Base-by-base conservation (phyloP, 2,329 filamentous ascomycete genomes). In the Diplocarpon rosae region DNA sequence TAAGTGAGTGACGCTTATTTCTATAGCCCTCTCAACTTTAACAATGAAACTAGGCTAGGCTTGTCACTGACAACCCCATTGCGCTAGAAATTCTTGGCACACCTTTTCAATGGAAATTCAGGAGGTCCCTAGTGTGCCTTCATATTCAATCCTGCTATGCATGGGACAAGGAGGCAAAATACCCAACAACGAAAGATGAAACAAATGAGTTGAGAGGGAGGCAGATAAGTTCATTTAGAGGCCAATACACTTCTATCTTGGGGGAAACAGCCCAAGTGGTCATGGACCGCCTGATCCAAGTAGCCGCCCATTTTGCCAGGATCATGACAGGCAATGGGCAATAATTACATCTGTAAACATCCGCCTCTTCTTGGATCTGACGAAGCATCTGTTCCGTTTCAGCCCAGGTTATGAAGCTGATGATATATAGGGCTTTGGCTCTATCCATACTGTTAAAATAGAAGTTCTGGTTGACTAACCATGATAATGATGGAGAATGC, bases 311-410 rank as follows among this genome's bases (percentile, higher is more conserved):
- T 17, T 11, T 40, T 6, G 43, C 43, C 0, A 31, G 42, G 1
- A 35, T 45, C n/a, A 45, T 45, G 43, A 45, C 43, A 2, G 37
- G 43, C 1, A 45, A 45, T n/a, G n/a, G n/a, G n/a, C n/a, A n/a
- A n/a, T n/a, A n/a, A n/a, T n/a, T n/a, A n/a, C n/a, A n/a, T n/a
- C n/a, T 5, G 39, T 37, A 2, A 37, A 45, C 12, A 45, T 37
- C 17, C 36, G 37, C 2, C 39, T 39, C 8, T 45, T 39, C 31
- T 45, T 36, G 42, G 37, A 29, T 6, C 20, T 45, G 14, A 45
- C 36, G 7, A 45, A 24, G 24, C 36, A 45, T 30, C 39, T 45
- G 6, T 45, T 39, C 16, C n/a, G 42, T 4, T 45, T 45, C 16
- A 30, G 34, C n/a, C 42, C 42, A 10, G 42, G 42, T 5, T 44